A percentile compares a stretch with the other conserved stretches of the same genome.
Conservation (phyloP, 2,329 filamentous ascomycete genomes). For the Phialemonium atrogriseum region DNA sequence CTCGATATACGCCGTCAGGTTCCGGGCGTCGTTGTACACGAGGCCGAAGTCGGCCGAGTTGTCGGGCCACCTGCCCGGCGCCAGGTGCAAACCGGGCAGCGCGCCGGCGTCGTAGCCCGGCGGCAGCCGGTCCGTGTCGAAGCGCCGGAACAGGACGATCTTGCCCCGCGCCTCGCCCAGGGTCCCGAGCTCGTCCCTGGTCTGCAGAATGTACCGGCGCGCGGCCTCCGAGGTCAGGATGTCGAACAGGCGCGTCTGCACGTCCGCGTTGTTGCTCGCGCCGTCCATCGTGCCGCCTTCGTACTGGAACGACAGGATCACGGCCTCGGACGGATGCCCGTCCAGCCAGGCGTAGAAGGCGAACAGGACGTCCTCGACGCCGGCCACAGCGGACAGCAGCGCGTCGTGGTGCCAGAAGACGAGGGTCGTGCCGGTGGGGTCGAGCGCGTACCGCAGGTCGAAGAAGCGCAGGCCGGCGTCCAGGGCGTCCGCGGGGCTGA, state of each 20-base stretch:
- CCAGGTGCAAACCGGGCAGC: conserved; percentile 38
- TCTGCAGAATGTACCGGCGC: conserved; percentile 32
- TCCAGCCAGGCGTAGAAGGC: conserved; percentile 40
- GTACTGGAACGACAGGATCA: conserved; percentile 39
- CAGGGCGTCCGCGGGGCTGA: conserved; percentile 27
- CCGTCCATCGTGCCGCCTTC: conserved; percentile 26
- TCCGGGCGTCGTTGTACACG: conserved; percentile 27
- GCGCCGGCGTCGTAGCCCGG: conserved; percentile 21
- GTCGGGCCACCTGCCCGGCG: conserved; percentile 32
- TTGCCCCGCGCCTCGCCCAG: conserved; percentile 35
- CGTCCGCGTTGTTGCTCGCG: conserved; percentile 22
- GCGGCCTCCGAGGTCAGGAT: conserved; percentile 29
- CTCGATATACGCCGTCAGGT: conserved; percentile 35
- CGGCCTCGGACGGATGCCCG: conserved; percentile 31
- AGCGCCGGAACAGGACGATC: conserved; percentile 34
- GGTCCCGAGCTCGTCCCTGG: conserved; percentile 38
- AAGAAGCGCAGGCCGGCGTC: conserved; percentile 39
- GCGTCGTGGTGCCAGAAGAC: conserved; percentile 40
- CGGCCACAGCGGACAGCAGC: conserved; percentile 33
- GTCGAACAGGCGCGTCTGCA: conserved; percentile 28
- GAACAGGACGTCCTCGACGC: conserved; percentile 34
- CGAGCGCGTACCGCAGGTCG: conserved; percentile 40
- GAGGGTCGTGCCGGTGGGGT: conserved; percentile 32
- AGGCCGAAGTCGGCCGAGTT: conserved; percentile 30
- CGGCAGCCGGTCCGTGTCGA: conserved; percentile 30